These are phyloP conservation scores for Geum urbanum DNA, from an alignment of 306 rosid genomes.

Conservation along the genomic window DNA sequence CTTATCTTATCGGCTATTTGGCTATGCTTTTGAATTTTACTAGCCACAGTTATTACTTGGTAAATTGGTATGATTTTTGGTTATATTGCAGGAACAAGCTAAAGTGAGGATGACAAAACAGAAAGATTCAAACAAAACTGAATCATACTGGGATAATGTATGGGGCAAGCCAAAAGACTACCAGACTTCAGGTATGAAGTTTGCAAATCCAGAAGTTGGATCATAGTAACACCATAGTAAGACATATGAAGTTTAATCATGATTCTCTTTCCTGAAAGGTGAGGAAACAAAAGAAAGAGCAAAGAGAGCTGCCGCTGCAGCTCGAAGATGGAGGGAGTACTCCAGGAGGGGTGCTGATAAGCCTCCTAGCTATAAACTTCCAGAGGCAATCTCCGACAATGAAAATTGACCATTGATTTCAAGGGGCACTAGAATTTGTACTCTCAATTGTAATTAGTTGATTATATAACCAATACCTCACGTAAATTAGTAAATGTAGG, in stretches of 20 bases:
- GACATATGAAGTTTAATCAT: too few species aligned
- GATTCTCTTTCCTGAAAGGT: slow-evolving; percentile 38
- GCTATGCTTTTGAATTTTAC: too few species aligned
- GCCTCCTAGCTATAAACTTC: slow-evolving; percentile 82
- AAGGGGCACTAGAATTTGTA: slow-evolving; percentile 4
- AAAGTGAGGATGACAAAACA: slow-evolving; percentile 69
- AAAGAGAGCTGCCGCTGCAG: slow-evolving; percentile 77
- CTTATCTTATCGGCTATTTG: background rate
- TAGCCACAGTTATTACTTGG: too few species aligned
- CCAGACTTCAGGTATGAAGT: slow-evolving; percentile 54
- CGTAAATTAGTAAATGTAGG: background rate
- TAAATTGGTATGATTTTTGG: background rate
- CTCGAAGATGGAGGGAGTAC: slow-evolving; percentile 96
- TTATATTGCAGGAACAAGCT: slow-evolving; percentile 59
- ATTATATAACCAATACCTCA: slow-evolving; percentile 7
- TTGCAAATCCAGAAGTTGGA: background rate
- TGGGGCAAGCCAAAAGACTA: slow-evolving; percentile 62
- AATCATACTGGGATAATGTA: slow-evolving; percentile 69
- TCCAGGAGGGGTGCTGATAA: slow-evolving; percentile 80
- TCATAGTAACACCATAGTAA: background rate
- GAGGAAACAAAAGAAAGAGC: slow-evolving; percentile 71
- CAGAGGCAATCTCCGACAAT: slow-evolving; percentile 48
- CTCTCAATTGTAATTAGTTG: slow-evolving; percentile 32
- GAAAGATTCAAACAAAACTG: slow-evolving; percentile 44
- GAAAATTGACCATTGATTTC: slow-evolving; percentile 42